Evolutionary conservation across 2,329 filamentous ascomycete species (phyloP).

Genomic region (Biscogniauxia sp.): DNA sequence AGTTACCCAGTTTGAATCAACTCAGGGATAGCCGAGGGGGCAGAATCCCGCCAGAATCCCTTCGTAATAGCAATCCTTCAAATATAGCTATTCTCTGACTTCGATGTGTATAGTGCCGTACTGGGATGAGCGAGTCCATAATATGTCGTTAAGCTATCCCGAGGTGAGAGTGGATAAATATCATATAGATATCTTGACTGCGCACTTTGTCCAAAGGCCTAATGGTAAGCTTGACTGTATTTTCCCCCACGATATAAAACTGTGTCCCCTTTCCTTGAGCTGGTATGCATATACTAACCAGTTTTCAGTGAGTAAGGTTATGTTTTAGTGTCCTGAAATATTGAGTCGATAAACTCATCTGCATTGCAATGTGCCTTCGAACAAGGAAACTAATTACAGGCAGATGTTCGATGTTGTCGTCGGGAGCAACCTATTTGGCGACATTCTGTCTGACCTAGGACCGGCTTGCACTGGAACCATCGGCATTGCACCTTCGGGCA

Average conservation of each 20-base stretch:
- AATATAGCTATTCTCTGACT: not conserved
- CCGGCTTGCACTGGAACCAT: constrained; percentile 64
- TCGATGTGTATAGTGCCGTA: constrained; percentile 47
- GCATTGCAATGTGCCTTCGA: no score
- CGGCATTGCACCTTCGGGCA: constrained; percentile 63
- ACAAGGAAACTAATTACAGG: not conserved
- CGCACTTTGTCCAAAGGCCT: constrained; percentile 58
- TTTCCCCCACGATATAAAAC: not conserved
- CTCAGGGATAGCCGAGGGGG: not conserved
- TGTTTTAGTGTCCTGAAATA: not conserved
- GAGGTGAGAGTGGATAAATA: constrained; percentile 61
- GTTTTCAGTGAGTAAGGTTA: not conserved
- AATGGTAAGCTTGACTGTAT: constrained; percentile 1
- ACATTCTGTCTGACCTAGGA: constrained; percentile 63
- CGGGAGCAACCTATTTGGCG: constrained; percentile 58
- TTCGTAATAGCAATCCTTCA: not conserved
- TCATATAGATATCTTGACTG: constrained; percentile 63
- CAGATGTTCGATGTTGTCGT: constrained; percentile 59
- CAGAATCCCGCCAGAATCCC: not conserved
- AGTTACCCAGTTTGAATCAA: not conserved
- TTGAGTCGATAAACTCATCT: no score
- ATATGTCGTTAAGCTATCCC: constrained; percentile 52
- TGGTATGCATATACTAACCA: not conserved
- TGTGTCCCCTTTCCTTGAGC: not conserved
- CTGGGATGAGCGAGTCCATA: constrained; percentile 59